Evolutionary conservation across 2,329 filamentous ascomycete genomes (phyloP).

Genomic region (Alternaria consortialis): DNA sequence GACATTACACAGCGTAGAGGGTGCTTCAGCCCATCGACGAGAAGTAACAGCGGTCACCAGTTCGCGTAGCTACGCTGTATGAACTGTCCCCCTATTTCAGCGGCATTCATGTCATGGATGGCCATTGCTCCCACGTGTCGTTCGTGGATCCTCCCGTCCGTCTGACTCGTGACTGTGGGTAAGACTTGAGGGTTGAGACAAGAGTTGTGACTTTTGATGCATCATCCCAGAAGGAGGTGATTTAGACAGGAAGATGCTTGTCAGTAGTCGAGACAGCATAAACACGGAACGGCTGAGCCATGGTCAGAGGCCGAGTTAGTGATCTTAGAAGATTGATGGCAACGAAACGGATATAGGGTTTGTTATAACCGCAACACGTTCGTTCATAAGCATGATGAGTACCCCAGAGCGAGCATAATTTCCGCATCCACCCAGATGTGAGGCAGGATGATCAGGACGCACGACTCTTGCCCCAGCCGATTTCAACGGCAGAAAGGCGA

Average conservation of each 20-base stretch:
- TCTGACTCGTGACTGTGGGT: constrained; percentile 14
- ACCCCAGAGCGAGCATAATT: constrained; percentile 2
- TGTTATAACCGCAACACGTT: not conserved
- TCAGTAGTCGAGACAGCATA: not conserved
- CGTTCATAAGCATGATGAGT: constrained; percentile 8
- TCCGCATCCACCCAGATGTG: constrained; percentile 5
- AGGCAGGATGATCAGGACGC: constrained; percentile 12
- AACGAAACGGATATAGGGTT: not conserved
- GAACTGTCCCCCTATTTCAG: constrained; percentile 16
- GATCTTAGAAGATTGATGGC: not conserved
- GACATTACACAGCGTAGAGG: not conserved
- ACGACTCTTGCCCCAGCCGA: constrained; percentile 5
- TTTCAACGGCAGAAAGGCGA: constrained; percentile 13
- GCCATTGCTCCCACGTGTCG: constrained; percentile 30
- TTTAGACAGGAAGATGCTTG: not conserved
- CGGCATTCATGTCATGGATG: constrained; percentile 22
- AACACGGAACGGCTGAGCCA: not conserved
- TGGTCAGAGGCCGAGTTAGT: not conserved
- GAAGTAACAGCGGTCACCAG: not conserved
- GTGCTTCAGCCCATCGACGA: not conserved
- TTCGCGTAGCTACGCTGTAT: constrained; percentile 1
- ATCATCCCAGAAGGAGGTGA: constrained; percentile 6
- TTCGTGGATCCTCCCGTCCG: constrained; percentile 19
- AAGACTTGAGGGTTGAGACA: constrained; percentile 1
- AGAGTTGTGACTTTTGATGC: constrained; percentile 8